phyloP scores from a whole-genome alignment of 306 rosid species.

The Benincasa hispida region DNA sequence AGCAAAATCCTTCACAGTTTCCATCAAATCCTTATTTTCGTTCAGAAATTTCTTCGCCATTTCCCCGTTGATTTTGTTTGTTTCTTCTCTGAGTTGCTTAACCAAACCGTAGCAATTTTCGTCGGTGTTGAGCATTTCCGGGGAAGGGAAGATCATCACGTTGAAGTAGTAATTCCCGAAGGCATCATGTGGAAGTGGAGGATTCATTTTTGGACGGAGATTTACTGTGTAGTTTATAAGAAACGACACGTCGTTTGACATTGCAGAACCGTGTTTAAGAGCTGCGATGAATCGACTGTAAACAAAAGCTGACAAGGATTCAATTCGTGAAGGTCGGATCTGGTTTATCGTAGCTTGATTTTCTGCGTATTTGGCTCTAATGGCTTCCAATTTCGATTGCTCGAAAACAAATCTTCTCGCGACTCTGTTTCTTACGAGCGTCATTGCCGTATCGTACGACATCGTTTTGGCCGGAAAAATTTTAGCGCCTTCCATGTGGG shows the following conservation, averaged over 20 bases:
- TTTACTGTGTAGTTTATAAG: constrained; percentile 2
- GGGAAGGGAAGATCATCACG: neutral
- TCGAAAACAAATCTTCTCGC: constrained; percentile 42
- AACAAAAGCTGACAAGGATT: constrained; percentile 43
- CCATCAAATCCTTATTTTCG: constrained; percentile 9
- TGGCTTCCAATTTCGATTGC: constrained; percentile 22
- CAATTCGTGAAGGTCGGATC: constrained; percentile 36
- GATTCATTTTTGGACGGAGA: constrained; percentile 8
- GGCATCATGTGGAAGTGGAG: constrained; percentile 8
- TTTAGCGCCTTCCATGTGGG: constrained; percentile 26
- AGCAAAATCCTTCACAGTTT: constrained; percentile 9
- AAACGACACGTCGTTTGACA: neutral
- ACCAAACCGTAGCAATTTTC: neutral
- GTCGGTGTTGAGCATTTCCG: neutral
- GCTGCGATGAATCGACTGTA: constrained; percentile 33
- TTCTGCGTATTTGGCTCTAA: constrained; percentile 16
- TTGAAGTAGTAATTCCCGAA: constrained; percentile 15
- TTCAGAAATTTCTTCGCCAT: constrained; percentile 12
- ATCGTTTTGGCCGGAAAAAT: constrained; percentile 41
- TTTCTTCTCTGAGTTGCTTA: neutral
- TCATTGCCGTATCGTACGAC: constrained; percentile 18
- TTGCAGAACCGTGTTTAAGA: neutral
- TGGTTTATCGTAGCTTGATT: neutral
- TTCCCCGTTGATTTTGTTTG: constrained; percentile 19
- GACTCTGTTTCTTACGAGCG: constrained; percentile 20